Base-by-base conservation (phyloP, 2,329 filamentous ascomycete genomes). In the Mycosphaerelloides madeirae region DNA sequence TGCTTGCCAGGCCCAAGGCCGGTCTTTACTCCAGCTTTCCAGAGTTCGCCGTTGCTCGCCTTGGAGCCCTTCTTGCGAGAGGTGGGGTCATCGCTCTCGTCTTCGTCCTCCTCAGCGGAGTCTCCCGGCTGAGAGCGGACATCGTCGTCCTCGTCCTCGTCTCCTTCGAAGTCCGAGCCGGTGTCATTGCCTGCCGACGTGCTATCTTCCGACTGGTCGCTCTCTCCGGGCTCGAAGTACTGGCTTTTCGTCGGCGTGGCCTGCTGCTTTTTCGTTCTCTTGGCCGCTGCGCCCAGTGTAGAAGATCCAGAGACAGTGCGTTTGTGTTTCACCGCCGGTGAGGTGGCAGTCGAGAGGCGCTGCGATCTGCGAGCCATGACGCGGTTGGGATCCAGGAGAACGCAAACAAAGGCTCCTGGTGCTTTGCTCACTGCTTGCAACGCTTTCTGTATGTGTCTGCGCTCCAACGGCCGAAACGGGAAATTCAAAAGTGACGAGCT, bases 1-100 rank as follows among this genome's bases (percentile, higher is more conserved):
- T 78, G 73, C 48, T 75, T 80, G 8, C 80, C 80, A 29, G 78
- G 79, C 3, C 72, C 77, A 20, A 81, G 63, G 5, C 74, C 74
- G 13, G 70, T 70, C 47, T 71, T 77, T 29, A 77, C 75, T 8
- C 77, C 78, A 47, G 73, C 66, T 58, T 73, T 72, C 78, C 77
- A 81, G 28, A 80, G 60, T 41, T 79, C 74, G 50, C 72, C 44
- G 43, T 47, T 38, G 40, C 33, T 44, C 49, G 52, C 15, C 22
- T 9, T 25, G 46, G 56, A 49, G 48, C 54, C 16, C 48, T 52
- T 39, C 38, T 53, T 55, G 31, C 36, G 37, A 18, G 55, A 29
- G 46, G 42, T 58, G 51, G 29, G 44, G 31, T 65, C 59, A 15
- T 65, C 60, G 29, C 62, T 63, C 18, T 64, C 61, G 13, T 64